Percentiles rank a stretch among this genome's conserved stretches.
Evolutionary conservation across 805 yeast species (phyloP).

Genomic region (Ogataea methylovora): DNA sequence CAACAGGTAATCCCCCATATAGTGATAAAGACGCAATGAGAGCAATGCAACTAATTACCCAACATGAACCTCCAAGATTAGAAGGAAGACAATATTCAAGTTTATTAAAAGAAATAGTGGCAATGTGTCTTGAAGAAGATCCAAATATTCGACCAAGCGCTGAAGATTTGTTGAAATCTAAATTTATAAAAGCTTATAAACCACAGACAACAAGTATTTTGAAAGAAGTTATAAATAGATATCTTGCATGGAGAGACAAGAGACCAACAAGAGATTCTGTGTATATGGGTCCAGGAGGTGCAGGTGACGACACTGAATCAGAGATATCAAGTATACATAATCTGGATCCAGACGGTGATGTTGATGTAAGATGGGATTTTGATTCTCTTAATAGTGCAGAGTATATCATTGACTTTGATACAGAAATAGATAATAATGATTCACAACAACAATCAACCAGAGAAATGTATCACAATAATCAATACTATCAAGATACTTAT

Average conservation of each 20-base stretch:
- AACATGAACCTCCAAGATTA: conserved; percentile 88
- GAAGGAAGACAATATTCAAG: conserved; percentile 84
- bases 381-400: conserved; percentile 73
- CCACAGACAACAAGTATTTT: conserved; percentile 51
- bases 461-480: too few species aligned
- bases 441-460: conserved; percentile 8
- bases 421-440: conserved; percentile 27
- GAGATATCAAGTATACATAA: conserved; percentile 8
- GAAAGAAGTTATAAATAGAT: conserved; percentile 68
- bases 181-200: conserved; percentile 59
- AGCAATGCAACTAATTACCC: conserved; percentile 91
- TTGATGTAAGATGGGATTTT: conserved; percentile 79
- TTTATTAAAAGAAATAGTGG: conserved; percentile 76
- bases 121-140: conserved; percentile 87
- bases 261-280: conserved; percentile 47
- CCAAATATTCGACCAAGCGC: conserved; percentile 86
- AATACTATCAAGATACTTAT: not conserved
- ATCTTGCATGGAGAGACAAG: conserved; percentile 69
- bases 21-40: conserved; percentile 91
- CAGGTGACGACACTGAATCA: conserved; percentile 33
- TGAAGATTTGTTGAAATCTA: conserved; percentile 71
- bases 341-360: conserved; percentile 20
- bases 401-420: conserved; percentile 65
- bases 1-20: conserved; percentile 97
- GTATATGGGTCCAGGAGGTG: too few species aligned